phyloP scores from a whole-genome alignment of 148 eudicot genomes.

The Nyssa sinensis region DNA sequence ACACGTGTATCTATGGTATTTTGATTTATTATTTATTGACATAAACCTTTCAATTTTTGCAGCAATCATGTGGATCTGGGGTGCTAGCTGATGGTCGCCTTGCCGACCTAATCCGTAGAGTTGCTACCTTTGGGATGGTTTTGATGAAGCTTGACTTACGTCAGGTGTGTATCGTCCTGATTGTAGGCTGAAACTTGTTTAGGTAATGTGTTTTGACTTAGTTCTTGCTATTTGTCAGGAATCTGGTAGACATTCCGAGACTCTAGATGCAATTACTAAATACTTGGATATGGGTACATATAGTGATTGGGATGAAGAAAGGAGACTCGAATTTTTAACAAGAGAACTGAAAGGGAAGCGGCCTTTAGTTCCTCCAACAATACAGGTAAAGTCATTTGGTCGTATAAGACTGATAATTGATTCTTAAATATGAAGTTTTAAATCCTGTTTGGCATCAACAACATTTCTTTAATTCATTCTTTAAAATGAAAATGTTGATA shows the following conservation, averaged over 20 bases:
- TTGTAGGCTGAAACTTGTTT: neutral
- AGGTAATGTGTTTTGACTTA: constrained; percentile 12
- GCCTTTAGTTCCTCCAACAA: constrained; percentile 72
- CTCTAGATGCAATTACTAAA: constrained; percentile 76
- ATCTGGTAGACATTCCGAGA: constrained; percentile 78
- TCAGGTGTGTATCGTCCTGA: constrained; percentile 53
- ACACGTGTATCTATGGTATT: too few relatives aligned
- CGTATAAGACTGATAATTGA: neutral
- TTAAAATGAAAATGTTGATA: neutral
- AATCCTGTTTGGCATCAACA: neutral
- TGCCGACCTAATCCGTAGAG: constrained; percentile 82
- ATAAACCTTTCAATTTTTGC: constrained; percentile 20
- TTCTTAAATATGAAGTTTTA: neutral
- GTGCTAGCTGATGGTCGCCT: constrained; percentile 94
- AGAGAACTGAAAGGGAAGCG: constrained; percentile 90
- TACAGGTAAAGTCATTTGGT: constrained; percentile 43
- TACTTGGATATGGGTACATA: constrained; percentile 81
- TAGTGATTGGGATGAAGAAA: constrained; percentile 85
- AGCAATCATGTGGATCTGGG: constrained; percentile 88
- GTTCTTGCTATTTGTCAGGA: constrained; percentile 45
- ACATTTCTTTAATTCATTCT: neutral
- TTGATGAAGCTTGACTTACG: constrained; percentile 92
- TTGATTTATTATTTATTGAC: neutral
- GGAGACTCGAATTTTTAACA: constrained; percentile 69
- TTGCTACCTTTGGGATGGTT: constrained; percentile 83